Conservation (phyloP, 108 stramenopile species). For the Fragilaria crotonensis region DNA sequence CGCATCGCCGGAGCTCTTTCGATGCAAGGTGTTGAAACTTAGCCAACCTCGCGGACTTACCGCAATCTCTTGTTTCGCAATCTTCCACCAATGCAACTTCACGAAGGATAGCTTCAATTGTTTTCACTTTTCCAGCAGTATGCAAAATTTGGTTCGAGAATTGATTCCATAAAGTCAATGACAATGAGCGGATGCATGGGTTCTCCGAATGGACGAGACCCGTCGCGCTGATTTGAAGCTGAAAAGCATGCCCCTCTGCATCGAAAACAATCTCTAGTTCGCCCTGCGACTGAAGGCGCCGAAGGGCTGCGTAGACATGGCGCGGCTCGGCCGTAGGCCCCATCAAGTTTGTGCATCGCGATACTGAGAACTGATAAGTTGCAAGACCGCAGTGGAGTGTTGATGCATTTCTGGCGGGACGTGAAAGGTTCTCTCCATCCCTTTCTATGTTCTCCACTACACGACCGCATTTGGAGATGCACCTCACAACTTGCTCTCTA, state of each 20-base stretch:
- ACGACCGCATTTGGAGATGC: slow-evolving; percentile 48
- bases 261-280: slow-evolving; percentile 73
- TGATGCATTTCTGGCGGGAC: slow-evolving; percentile 27
- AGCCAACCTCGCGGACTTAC: not conserved
- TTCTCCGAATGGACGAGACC: slow-evolving; percentile 28
- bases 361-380: slow-evolving; percentile 58
- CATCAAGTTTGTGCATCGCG: slow-evolving; percentile 50
- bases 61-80: slow-evolving; percentile 5
- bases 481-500: slow-evolving; percentile 43
- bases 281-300: slow-evolving; percentile 52
- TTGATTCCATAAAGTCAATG: slow-evolving; percentile 18
- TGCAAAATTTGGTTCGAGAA: slow-evolving; percentile 40
- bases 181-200: slow-evolving; percentile 18
- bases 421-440: slow-evolving; percentile 23
- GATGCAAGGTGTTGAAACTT: slow-evolving; percentile 2
- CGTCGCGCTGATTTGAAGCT: too few species aligned
- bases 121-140: slow-evolving; percentile 54
- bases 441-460: slow-evolving; percentile 1
- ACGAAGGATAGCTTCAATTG: slow-evolving; percentile 54
- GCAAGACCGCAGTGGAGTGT: not conserved
- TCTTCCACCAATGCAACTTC: slow-evolving; percentile 26
- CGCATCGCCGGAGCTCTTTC: not conserved
- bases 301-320: slow-evolving; percentile 80
- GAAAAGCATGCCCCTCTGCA: slow-evolving; percentile 43
- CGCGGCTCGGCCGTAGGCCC: slow-evolving; percentile 68